phyloP scores from a whole-genome alignment of 129 eudicot genomes.

The Centella asiatica region DNA sequence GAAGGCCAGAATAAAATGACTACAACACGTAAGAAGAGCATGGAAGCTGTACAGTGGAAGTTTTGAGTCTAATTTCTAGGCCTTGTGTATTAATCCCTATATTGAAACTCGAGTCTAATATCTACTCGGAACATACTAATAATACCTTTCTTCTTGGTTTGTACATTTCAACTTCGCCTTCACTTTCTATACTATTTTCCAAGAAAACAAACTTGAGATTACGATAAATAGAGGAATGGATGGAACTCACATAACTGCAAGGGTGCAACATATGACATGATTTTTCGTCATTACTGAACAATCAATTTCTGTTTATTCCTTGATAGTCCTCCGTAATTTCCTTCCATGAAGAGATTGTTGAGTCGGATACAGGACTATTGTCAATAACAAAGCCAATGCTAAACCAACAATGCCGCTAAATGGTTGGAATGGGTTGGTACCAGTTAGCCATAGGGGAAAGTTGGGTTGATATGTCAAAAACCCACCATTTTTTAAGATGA shows the following conservation, averaged over 20 bases:
- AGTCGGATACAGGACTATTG: constrained; percentile 53
- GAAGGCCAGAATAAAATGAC: not conserved
- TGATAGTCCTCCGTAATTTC: constrained; percentile 15
- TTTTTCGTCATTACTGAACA: not conserved
- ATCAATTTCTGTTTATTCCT: constrained; percentile 18
- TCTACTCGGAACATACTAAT: too few species aligned
- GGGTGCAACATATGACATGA: not conserved
- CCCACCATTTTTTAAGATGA: constrained; percentile 50
- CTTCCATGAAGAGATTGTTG: constrained; percentile 12
- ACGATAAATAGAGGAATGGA: too few species aligned
- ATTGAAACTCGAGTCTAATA: too few species aligned
- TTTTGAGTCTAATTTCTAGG: not conserved
- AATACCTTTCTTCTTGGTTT: not conserved
- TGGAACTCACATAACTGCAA: not conserved
- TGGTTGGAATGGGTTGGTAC: constrained; percentile 67
- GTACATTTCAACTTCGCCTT: not conserved
- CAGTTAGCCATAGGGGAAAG: constrained; percentile 53
- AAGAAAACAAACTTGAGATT: not conserved
- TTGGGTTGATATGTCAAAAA: constrained; percentile 44
- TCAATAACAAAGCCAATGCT: constrained; percentile 46
- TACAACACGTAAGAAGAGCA: not conserved
- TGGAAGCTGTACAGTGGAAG: not conserved
- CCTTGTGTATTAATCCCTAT: not conserved
- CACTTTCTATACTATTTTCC: not conserved
- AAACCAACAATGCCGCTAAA: constrained; percentile 71